Base-by-base conservation (phyloP, 2,329 filamentous ascomycete species). In the Trichoderma cornu-damae region DNA sequence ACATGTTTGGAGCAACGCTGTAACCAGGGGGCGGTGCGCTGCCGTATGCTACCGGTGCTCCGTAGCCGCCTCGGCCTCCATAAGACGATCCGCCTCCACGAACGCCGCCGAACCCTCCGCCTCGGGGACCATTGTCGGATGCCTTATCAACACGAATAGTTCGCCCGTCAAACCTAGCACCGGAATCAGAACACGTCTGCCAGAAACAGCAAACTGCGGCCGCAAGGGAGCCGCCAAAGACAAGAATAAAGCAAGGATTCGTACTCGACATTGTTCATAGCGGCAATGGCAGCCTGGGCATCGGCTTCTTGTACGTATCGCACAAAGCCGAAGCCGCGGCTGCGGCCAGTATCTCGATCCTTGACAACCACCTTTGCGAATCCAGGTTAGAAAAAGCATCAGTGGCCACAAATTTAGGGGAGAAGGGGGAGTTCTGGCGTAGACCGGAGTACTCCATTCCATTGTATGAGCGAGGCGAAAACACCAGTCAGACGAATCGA, bases 241-340 rank as follows among this genome's bases (percentile, higher is more conserved):
- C 59, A 16, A 38, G 22, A 44, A 56, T 7, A n/a, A 32, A 26
- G 12, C 22, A 58, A 58, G 62, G 62, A 55, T 51, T 62, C 89
- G 74, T 81, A 96, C 93, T 96, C 91, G 66, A 89, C 79, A 71
- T 92, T 91, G 79, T 94, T 93, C 89, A 94, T 92, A 63, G 78
- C 77, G 44, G 79, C 73, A 71, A 93, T 93, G 42, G 90, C 90
- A 64, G 81, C 80, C 68, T 91, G 85, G 61, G 90, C 89, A 73
- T 92, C 88, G 44, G 79, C 75, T 63, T 92, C 89, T 63, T 85
- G 84, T 51, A 83, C 77, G 76, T 93, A 99, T 66, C 92, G 89
- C 62, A 99, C 93, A 73, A 97, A 97, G 47, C 94, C 94, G 73
- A 97, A 99, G 60, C 94, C 94, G 73, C 94, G 90, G 80, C 92